phyloP scores from a whole-genome alignment of 768 basidiomycete species.

The Dioszegia hungarica region DNA sequence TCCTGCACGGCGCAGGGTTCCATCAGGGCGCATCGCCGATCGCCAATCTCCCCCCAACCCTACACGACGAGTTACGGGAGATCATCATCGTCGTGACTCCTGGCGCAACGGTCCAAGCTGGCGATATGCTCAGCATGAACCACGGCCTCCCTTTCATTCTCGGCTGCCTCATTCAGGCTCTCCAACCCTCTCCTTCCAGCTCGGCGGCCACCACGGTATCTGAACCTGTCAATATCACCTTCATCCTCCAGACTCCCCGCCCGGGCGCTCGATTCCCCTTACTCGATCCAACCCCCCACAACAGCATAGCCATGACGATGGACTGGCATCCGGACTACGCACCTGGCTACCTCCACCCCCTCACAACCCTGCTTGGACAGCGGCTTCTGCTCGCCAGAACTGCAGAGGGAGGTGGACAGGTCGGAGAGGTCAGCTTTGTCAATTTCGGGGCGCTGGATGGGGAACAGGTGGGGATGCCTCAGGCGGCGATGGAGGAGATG shows the following conservation, averaged over 20 bases:
- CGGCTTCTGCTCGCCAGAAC: not conserved
- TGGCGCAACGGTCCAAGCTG: not conserved
- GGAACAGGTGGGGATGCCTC: slow-evolving; percentile 5
- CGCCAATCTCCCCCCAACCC: not conserved
- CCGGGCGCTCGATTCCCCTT: not conserved
- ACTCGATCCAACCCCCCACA: not conserved
- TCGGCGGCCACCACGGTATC: no score
- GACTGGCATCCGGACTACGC: slow-evolving; percentile 6
- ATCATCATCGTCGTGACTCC: not conserved
- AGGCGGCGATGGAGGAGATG: slow-evolving; percentile 3
- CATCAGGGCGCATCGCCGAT: not conserved
- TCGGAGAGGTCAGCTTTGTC: not conserved
- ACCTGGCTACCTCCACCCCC: not conserved
- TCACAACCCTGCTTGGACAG: not conserved
- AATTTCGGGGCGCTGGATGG: slow-evolving; percentile 5
- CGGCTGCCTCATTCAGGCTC: not conserved
- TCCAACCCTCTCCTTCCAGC: not conserved
- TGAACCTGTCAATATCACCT: not conserved
- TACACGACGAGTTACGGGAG: not conserved
- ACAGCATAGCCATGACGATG: not conserved
- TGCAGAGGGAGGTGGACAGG: no score
- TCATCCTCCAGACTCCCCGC: not conserved
- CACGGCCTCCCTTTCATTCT: not conserved
- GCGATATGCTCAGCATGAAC: not conserved
- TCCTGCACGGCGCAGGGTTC: not conserved